A percentile compares a stretch with the other conserved stretches of the same genome.
Conservation (phyloP, 352 stramenopile species). For the Phytophthora crassamura region DNA sequence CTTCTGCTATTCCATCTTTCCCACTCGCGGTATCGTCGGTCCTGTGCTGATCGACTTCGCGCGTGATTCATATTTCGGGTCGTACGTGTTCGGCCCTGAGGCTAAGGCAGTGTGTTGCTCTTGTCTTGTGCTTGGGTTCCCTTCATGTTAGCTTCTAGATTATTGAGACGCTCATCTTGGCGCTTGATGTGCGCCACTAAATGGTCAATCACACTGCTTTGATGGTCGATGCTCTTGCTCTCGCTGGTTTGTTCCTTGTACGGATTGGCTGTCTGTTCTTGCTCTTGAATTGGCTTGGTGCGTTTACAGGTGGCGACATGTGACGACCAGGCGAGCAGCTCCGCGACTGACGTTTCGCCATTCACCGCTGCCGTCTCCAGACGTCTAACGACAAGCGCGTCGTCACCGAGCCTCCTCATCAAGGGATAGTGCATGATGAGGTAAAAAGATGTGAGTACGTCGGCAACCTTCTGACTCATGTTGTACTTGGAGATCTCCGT, state of each 20-base stretch:
- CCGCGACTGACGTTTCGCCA: neutral
- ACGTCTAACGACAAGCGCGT: neutral
- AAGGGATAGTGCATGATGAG: conserved; percentile 10
- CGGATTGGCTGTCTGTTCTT: neutral
- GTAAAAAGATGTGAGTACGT: conserved; percentile 15
- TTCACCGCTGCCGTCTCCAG: neutral
- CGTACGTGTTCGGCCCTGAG: too few species aligned
- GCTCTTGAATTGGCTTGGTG: neutral
- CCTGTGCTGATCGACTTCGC: too few species aligned
- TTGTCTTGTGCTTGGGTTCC: neutral
- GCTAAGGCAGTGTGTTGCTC: neutral
- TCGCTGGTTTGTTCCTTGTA: neutral
- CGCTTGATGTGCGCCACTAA: conserved; percentile 8
- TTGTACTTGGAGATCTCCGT: conserved; percentile 11
- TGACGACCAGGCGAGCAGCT: conserved; percentile 9
- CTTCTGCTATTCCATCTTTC: too few species aligned
- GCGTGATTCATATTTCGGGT: too few species aligned
- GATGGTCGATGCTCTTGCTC: conserved; percentile 10
- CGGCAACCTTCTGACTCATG: conserved; percentile 6
- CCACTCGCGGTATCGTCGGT: too few species aligned
- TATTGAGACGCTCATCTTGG: conserved; percentile 7
- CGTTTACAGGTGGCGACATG: neutral
- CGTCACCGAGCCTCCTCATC: neutral
- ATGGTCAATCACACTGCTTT: conserved; percentile 4
- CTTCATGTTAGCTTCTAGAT: conserved; percentile 1